These are phyloP conservation scores for Daldinia sp. DNA, from an alignment of 2,329 filamentous ascomycete genomes.

Conservation along the genomic window DNA sequence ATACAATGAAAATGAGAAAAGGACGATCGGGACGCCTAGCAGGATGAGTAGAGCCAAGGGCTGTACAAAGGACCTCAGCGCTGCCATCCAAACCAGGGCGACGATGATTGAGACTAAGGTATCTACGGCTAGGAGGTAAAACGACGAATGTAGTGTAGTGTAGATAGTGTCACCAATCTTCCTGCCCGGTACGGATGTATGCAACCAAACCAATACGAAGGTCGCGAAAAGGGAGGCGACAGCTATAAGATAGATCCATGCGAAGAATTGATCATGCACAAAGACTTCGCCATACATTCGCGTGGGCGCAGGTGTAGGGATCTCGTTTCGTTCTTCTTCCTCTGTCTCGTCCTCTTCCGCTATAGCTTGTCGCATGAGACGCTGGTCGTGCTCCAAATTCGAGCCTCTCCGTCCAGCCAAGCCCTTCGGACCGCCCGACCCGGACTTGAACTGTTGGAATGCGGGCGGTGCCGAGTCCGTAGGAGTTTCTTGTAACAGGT, in stretches of 20 bases:
- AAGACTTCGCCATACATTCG: conserved; percentile 76
- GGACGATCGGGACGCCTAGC: conserved; percentile 84
- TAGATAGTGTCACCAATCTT: conserved; percentile 95
- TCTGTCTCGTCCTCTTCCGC: conserved; percentile 54
- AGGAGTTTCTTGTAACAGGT: conserved; percentile 67
- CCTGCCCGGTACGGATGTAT: conserved; percentile 78
- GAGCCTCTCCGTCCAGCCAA: conserved; percentile 54
- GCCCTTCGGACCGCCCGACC: conserved; percentile 55
- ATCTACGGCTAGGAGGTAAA: conserved; percentile 89
- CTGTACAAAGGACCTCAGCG: conserved; percentile 87
- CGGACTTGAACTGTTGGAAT: conserved; percentile 69
- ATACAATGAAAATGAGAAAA: conserved; percentile 91
- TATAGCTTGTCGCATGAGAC: conserved; percentile 56
- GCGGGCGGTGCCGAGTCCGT: conserved; percentile 68
- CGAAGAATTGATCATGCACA: conserved; percentile 90
- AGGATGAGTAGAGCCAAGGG: conserved; percentile 85
- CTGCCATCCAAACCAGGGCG: conserved; percentile 88
- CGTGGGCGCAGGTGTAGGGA: conserved; percentile 63
- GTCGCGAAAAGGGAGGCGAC: conserved; percentile 87
- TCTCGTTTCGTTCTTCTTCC: conserved; percentile 53
- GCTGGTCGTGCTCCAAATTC: conserved; percentile 63
- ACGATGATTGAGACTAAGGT: conserved; percentile 91
- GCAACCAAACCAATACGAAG: conserved; percentile 88
- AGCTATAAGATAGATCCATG: conserved; percentile 87
- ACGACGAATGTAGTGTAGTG: conserved; percentile 85